Percentiles rank a stretch among this genome's conserved stretches.
Evolutionary conservation across 2,329 filamentous ascomycete species (phyloP).

Genomic region (Beauveria scarabaeidicola): DNA sequence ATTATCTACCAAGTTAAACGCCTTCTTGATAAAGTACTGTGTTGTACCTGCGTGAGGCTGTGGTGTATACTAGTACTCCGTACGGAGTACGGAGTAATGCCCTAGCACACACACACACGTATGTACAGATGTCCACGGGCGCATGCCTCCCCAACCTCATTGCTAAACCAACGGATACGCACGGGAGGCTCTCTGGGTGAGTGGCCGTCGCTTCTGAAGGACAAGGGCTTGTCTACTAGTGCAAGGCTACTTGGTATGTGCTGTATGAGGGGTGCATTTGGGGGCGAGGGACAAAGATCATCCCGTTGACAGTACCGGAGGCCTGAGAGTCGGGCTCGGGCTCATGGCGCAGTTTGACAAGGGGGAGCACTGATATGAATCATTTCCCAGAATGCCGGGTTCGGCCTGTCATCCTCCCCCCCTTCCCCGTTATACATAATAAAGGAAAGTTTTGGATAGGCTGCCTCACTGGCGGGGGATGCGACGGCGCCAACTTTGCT

Average conservation of each 20-base stretch:
- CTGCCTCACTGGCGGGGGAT: not conserved
- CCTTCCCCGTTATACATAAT: not conserved
- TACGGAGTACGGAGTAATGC: no score
- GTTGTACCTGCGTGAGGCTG: no score
- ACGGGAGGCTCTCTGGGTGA: not conserved
- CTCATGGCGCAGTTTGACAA: not conserved
- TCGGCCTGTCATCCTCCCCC: not conserved
- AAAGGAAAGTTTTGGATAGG: not conserved
- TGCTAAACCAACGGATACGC: not conserved
- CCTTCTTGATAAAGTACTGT: no score
- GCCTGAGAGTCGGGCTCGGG: not conserved
- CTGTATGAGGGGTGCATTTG: not conserved
- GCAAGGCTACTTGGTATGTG: no score
- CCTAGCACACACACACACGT: not conserved
- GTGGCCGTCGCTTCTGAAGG: not conserved
- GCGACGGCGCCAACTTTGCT: slow-evolving; percentile 8
- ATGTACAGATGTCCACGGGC: not conserved
- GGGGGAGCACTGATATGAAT: not conserved
- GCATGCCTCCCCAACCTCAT: not conserved
- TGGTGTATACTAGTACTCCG: no score
- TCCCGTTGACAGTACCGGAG: not conserved
- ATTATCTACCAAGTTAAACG: no score
- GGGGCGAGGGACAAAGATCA: slow-evolving; percentile 4
- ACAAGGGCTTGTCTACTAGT: not conserved
- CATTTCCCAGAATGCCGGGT: slow-evolving; percentile 7